Evolutionary conservation across 2,329 filamentous ascomycete genomes (phyloP), one percentile per base, ranked within the genome.

Genomic region (Escovopsis sp.): DNA sequence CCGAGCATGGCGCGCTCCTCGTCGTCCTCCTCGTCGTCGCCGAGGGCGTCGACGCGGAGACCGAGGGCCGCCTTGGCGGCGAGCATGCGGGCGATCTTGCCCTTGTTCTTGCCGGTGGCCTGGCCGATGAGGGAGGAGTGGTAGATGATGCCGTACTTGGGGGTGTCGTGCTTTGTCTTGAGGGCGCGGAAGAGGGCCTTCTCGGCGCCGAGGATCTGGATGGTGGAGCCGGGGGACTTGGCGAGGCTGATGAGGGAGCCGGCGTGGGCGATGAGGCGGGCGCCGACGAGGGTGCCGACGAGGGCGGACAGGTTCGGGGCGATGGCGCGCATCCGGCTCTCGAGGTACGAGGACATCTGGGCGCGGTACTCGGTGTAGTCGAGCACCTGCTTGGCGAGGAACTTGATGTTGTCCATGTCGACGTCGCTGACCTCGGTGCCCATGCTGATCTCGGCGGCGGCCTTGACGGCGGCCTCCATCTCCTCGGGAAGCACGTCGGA

Each of bases 111-210:
- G 56, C 91, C 91, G 15, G 85, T 94, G 27, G 91, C 91, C 68
- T 98, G 91, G 36, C 91, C 93, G 50, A 98, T 93, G 37, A 98
- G 76, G 25, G 85, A 91, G 39, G 84, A 83, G 64, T 94, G 84
- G 67, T 91, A 93, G 60, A 93, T 85, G 50, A 94, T 74, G 74
- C 91, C 91, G 57, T 96, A 98, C 67, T 96, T 98, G 58, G 91
- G 91, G 33, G 91, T 98, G 58, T 95, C 87, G 64, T 96, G 89
- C 74, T 98, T 96, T 39, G 91, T 98, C 77, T 98, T 98, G 49
- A 98, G 73, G 15, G 91, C 91, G 57, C 91, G 81, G 81, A 98
- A 98, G 36, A 98, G 78, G 7, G 91, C 91, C 74, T 98, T 98
- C 70, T 98, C 91, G 46, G 91, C 91, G 70, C 91, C 91, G 43